Percentiles rank a stretch among this genome's conserved stretches.
Conservation (phyloP, 768 basidiomycete species). For the Leccinum ochraceum region DNA sequence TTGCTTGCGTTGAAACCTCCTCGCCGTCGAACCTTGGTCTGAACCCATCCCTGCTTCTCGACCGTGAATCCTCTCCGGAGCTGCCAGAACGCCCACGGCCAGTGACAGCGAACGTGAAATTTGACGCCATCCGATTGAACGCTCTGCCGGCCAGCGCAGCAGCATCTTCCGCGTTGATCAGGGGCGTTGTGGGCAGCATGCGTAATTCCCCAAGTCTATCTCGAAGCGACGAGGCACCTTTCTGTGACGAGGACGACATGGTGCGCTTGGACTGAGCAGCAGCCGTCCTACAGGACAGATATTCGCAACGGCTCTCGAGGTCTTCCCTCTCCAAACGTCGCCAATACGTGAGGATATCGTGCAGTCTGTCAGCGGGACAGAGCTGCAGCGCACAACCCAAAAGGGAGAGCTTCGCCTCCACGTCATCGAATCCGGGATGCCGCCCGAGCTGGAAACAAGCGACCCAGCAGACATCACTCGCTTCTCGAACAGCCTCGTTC, state of each 20-base stretch:
- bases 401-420: slow-evolving; percentile 64
- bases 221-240: slow-evolving; percentile 54
- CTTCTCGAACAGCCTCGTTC: slow-evolving; percentile 52
- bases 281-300: slow-evolving; percentile 31
- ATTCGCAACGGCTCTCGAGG: slow-evolving; percentile 49
- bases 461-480: slow-evolving; percentile 86
- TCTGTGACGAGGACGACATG: slow-evolving; percentile 27
- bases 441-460: slow-evolving; percentile 87
- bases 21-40: slow-evolving; percentile 48
- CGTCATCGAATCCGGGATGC: slow-evolving; percentile 73
- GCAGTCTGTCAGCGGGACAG: slow-evolving; percentile 78
- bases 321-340: slow-evolving; percentile 70
- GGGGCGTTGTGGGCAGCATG: slow-evolving; percentile 68
- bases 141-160: slow-evolving; percentile 78
- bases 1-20: slow-evolving; percentile 74
- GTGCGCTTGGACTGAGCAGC: slow-evolving; percentile 14
- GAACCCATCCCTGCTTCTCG: slow-evolving; percentile 42
- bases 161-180: slow-evolving; percentile 74
- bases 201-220: slow-evolving; percentile 65
- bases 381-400: slow-evolving; percentile 83
- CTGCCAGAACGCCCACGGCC: slow-evolving; percentile 34
- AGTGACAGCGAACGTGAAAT: slow-evolving; percentile 68
- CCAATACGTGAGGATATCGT: slow-evolving; percentile 80
- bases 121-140: slow-evolving; percentile 75
- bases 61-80: slow-evolving; percentile 23